Evolutionary conservation across 768 basidiomycete genomes (phyloP), one percentile per base, ranked within the genome.

Genomic region (Ramaria rubella): DNA sequence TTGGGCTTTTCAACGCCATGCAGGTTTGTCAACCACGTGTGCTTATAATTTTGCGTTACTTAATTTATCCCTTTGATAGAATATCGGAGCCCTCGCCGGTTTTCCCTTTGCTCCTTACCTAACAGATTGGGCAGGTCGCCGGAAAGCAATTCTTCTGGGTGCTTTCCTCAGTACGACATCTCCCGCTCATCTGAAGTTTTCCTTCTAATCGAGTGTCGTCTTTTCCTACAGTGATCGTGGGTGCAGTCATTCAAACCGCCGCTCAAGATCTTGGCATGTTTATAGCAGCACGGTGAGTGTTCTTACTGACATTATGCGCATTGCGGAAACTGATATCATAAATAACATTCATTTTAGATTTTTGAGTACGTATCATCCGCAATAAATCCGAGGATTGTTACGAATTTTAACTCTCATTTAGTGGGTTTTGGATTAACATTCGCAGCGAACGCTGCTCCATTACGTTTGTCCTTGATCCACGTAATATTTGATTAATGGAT

Each of bases 391-490:
- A 4, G 4, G 23, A 3, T 15, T 24, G 3, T 19, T 9, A n/a
- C 21, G 15, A 14, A 17, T 46, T 46, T 12, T 24, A 19, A 45
- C 31, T 24, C 31, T 31, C 7, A n/a, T n/a, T n/a, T n/a, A 52
- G 84, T 87, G 55, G 87, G 87, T 50, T 87, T 89, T 66, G 86
- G 87, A 60, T 74, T 87, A 40, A 83, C 84, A 1, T 87, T 87
- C 61, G 85, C 85, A 57, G 74, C 80, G 75, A 61, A 68, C 24
- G 52, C 52, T 17, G 58, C 51, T 26, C 58, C 58, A 5, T 27
- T 53, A 9, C 49, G 52, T 58, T 21, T 30, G 52, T 45, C 19
- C 21, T n/a, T n/a, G n/a, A n/a, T 33, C 21, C 33, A 23, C 23
- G 31, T 9, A 26, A 29, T 17, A 8, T 17, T 42, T 8, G n/a